Evolutionary conservation across 2,329 filamentous ascomycete genomes (phyloP), one percentile per base, ranked within the genome.

Genomic region (Trichoderma lentiforme): DNA sequence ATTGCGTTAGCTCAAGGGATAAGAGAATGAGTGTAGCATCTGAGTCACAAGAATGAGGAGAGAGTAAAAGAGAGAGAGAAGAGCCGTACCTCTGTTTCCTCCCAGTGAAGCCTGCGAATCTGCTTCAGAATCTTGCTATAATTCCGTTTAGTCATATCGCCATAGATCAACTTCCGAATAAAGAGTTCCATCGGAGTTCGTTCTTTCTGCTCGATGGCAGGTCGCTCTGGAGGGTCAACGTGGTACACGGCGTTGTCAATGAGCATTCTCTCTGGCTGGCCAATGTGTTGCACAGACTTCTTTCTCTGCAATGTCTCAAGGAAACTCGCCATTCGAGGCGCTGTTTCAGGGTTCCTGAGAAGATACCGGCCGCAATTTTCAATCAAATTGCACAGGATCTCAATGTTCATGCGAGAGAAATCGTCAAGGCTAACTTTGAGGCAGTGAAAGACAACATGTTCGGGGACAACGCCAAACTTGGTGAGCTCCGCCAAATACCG

Each of bases 181-280:
- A 97, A 99, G 30, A 97, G 86, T 76, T 99, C 95, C 79, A 96
- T 92, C 0, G 96, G 95, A 0, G 94, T 97, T 61, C 96, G 89
- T 81, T 99, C 96, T 81, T 98, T 99, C 79, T 98, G 95, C 81
- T 97, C 92, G 70, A 99, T 98, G 0, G 96, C 95, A 36, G 95
- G 93, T 73, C 96, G 90, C 79, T 97, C 92, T 0, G 96, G 97
- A 15, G 96, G 96, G 77, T 98, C 96, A 71, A 99, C 96, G 76
- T 98, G 98, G 82, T 99, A 99, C 72, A 98, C 90, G 4, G 96
- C 96, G 79, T 99, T 99, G 81, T 99, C 96, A 72, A 99, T 96
- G 34, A 98, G 89, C 95, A 99, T 98, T 51, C 95, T 92, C 82
- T 99, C 96, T 76, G 97, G 94, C 77, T 97, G 94, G 15, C 95